Percentiles rank a stretch among this genome's conserved stretches.
phyloP scores from a whole-genome alignment of 1,139 yeast species.

The Kodamaea fungicola region DNA sequence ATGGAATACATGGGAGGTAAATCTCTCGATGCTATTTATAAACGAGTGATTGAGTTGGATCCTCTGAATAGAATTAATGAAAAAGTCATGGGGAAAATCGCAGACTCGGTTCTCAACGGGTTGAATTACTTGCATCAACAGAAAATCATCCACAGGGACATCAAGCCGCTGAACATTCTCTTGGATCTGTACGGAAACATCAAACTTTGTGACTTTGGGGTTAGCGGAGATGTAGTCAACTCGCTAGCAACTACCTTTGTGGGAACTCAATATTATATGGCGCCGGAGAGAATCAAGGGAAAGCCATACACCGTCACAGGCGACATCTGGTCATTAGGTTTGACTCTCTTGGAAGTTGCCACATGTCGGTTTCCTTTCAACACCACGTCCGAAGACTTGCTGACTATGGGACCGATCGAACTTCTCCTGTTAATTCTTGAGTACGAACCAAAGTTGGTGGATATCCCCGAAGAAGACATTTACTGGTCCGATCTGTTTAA shows the following conservation, averaged over 20 bases:
- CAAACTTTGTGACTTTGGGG: conserved; percentile 97
- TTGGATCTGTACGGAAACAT: conserved; percentile 75
- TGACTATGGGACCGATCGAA: conserved; percentile 72
- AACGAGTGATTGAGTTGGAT: conserved; percentile 51
- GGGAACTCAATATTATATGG: conserved; percentile 97
- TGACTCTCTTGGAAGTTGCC: conserved; percentile 89
- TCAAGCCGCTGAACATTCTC: conserved; percentile 89
- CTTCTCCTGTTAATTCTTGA: conserved; percentile 76
- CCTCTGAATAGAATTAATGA: conserved; percentile 88
- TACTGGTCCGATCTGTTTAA: conserved; percentile 82
- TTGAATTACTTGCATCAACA: conserved; percentile 83
- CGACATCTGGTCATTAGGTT: conserved; percentile 94
- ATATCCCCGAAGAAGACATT: conserved; percentile 73
- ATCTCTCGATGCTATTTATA: conserved; percentile 87
- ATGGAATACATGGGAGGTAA: conserved; percentile 98
- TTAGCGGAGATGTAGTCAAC: conserved; percentile 93
- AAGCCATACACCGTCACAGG: conserved; percentile 92
- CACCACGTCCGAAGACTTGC: conserved; percentile 31
- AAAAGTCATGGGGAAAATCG: conserved; percentile 84
- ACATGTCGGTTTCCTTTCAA: conserved; percentile 75
- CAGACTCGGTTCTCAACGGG: conserved; percentile 81
- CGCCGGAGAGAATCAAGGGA: conserved; percentile 95
- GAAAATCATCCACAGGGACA: conserved; percentile 86
- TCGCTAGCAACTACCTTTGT: conserved; percentile 94
- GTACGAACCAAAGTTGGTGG: conserved; percentile 73